phyloP scores from a whole-genome alignment of 331 rosid species.

The Acacia pycnantha region DNA sequence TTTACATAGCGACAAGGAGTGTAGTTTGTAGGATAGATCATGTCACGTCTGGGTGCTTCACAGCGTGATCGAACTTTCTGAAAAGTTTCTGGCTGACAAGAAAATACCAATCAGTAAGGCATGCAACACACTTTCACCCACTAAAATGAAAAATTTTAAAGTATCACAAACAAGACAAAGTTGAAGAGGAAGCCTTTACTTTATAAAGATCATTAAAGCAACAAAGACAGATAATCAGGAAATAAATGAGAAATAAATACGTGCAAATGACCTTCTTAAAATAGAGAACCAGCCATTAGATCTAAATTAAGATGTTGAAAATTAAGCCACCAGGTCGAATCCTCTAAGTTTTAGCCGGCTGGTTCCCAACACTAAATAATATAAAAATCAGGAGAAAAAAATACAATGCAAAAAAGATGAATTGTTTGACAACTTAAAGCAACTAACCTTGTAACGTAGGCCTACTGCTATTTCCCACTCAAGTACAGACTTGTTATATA shows the following conservation, averaged over 20 bases:
- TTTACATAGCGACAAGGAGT: constrained; percentile 90
- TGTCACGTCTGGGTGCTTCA: constrained; percentile 95
- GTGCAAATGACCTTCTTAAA: not conserved
- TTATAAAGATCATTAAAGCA: not conserved
- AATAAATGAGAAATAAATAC: not conserved
- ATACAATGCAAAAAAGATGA: constrained; percentile 1
- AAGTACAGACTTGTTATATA: constrained; percentile 89
- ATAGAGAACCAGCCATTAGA: not conserved
- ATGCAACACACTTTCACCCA: constrained; percentile 6
- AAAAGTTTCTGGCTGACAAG: constrained; percentile 85
- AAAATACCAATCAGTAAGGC: constrained; percentile 28
- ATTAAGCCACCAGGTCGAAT: not conserved
- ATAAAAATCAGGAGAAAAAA: not conserved
- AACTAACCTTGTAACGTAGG: constrained; percentile 84
- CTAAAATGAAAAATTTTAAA: constrained; percentile 13
- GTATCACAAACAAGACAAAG: not conserved
- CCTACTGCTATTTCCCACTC: constrained; percentile 98
- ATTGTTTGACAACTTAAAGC: constrained; percentile 8
- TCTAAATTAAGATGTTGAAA: not conserved
- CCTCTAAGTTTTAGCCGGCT: not conserved
- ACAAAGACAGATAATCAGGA: not conserved
- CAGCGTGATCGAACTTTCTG: constrained; percentile 88
- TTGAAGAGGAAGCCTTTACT: constrained; percentile 20
- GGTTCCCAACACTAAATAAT: not conserved
- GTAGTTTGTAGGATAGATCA: constrained; percentile 81